These are phyloP conservation scores for Diaporthe vaccinii DNA, from an alignment of 2,329 filamentous ascomycete genomes.

Conservation along the genomic window DNA sequence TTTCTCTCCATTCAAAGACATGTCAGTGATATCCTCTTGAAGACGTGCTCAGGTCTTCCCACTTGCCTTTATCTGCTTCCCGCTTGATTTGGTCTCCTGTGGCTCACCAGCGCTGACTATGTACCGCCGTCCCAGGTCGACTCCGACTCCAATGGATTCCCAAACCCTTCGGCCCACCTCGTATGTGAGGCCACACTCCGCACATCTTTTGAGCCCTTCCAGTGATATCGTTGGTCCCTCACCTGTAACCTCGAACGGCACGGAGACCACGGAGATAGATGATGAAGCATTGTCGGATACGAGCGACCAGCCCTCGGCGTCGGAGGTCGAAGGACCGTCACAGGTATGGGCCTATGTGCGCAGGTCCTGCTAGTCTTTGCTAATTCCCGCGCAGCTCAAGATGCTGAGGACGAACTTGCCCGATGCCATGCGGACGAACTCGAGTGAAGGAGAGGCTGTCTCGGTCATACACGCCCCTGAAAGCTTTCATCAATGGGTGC, in stretches of 20 bases:
- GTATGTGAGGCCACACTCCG: constrained; percentile 62
- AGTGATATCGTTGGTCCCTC: constrained; percentile 83
- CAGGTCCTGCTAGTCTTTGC: constrained; percentile 44
- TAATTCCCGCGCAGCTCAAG: constrained; percentile 55
- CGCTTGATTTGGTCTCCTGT: constrained; percentile 4
- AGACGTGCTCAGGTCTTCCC: constrained; percentile 50
- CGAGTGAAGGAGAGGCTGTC: constrained; percentile 84
- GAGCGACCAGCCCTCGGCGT: constrained; percentile 46
- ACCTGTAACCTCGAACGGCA: constrained; percentile 87
- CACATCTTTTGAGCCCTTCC: constrained; percentile 70
- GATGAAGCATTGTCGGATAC: constrained; percentile 78
- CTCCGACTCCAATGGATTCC: constrained; percentile 59
- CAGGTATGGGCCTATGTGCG: constrained; percentile 48
- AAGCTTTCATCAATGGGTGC: constrained; percentile 85
- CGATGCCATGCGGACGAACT: constrained; percentile 68
- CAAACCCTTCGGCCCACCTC: constrained; percentile 66
- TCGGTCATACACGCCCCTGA: constrained; percentile 94
- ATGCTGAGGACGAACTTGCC: constrained; percentile 70
- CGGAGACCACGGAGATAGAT: constrained; percentile 86
- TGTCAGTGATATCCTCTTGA: constrained; percentile 56
- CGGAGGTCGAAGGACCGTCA: constrained; percentile 53
- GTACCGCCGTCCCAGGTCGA: constrained; percentile 57
- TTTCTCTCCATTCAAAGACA: constrained; percentile 67
- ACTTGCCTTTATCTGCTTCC: constrained; percentile 66
- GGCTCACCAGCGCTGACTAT: constrained; percentile 31